Percentiles rank a stretch among this genome's conserved stretches.
Conservation (phyloP, 2,329 filamentous ascomycete genomes). For the Amesomyces nigricolor region DNA sequence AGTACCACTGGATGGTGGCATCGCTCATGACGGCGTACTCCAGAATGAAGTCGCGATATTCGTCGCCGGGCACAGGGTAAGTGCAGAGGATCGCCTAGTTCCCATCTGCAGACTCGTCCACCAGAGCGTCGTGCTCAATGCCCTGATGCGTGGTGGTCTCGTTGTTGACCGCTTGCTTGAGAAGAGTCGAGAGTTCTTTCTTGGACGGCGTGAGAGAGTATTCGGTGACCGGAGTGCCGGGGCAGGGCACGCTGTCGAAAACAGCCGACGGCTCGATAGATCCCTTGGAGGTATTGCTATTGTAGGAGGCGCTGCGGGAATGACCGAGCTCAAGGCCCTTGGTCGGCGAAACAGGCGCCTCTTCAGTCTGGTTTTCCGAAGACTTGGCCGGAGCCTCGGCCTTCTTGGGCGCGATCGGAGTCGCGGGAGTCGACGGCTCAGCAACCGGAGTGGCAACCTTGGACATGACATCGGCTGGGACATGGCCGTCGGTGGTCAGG, state of each 20-base stretch:
- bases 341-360: background rate
- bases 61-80: background rate
- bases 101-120: background rate
- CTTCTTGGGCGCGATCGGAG: background rate
- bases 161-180: background rate
- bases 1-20: background rate
- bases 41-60: background rate
- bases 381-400: background rate
- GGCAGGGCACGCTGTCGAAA: background rate
- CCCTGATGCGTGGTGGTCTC: background rate
- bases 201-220: background rate
- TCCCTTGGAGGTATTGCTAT: background rate
- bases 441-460: background rate
- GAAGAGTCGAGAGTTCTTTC: background rate
- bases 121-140: background rate
- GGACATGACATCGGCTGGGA: background rate
- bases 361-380: background rate
- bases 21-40: background rate
- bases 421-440: background rate
- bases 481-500: background rate
- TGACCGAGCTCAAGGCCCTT: background rate
- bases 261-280: background rate
- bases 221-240: background rate
- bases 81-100: constrained; percentile 3
- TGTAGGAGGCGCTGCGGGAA: constrained; percentile 5